These are phyloP conservation scores for Alternaria alternata DNA, from an alignment of 2,329 filamentous ascomycete species.

Conservation along the genomic window DNA sequence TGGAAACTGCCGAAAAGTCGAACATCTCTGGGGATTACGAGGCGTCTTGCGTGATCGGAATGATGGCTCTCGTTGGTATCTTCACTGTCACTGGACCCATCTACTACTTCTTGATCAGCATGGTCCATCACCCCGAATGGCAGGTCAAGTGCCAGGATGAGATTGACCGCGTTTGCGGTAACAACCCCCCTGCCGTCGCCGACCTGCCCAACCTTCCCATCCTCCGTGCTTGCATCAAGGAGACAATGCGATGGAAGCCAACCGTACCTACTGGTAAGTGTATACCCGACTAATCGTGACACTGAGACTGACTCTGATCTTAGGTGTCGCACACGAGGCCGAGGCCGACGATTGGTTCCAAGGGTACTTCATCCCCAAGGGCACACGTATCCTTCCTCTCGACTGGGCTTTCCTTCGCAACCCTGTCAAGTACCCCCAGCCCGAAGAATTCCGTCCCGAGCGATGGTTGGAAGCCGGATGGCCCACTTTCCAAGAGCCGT, in stretches of 20 bases:
- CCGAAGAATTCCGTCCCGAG: constrained; percentile 69
- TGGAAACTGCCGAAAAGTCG: constrained; percentile 52
- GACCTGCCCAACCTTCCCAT: constrained; percentile 55
- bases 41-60: constrained; percentile 50
- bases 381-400: constrained; percentile 50
- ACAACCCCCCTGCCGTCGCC: constrained; percentile 38
- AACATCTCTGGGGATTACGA: constrained; percentile 50
- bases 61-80: constrained; percentile 52
- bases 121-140: constrained; percentile 50
- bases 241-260: constrained; percentile 56
- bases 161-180: constrained; percentile 40
- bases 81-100: constrained; percentile 50
- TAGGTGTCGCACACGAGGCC: constrained; percentile 61
- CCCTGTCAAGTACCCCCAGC: constrained; percentile 66
- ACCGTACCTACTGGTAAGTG: constrained; percentile 55
- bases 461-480: constrained; percentile 69
- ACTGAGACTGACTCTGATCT: constrained; percentile 10
- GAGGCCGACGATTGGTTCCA: constrained; percentile 61
- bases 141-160: constrained; percentile 47
- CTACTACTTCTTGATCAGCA: constrained; percentile 50
- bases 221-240: constrained; percentile 58
- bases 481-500: constrained; percentile 71
- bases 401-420: constrained; percentile 55
- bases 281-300: constrained; percentile 17
- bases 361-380: constrained; percentile 61